Percentiles rank a stretch among this genome's conserved stretches.
These are phyloP conservation scores for Fonsecaea nubica DNA, from an alignment of 2,329 filamentous ascomycete species.

Conservation along the genomic window DNA sequence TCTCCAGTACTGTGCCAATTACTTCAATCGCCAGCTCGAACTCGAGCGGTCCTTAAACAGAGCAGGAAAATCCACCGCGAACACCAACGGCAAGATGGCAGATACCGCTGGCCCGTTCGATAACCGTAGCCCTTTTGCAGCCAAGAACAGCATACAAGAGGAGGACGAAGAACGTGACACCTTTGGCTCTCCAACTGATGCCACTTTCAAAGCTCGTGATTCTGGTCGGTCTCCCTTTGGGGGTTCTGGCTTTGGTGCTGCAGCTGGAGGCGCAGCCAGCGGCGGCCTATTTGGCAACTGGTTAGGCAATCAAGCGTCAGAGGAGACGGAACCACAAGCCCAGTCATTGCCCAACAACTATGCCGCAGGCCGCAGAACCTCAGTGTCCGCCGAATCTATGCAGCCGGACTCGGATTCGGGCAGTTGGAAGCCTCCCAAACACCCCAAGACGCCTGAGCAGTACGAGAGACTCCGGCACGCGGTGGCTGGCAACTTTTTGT, in stretches of 20 bases:
- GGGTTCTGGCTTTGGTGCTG: conserved; percentile 60
- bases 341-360: conserved; percentile 79
- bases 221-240: conserved; percentile 54
- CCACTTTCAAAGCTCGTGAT: conserved; percentile 59
- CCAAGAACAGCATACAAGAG: conserved; percentile 70
- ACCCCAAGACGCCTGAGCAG: conserved; percentile 84
- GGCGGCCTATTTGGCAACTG: conserved; percentile 39
- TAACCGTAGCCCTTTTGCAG: conserved; percentile 80
- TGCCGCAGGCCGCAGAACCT: conserved; percentile 83
- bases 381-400: conserved; percentile 94
- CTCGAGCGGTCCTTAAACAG: conserved; percentile 64
- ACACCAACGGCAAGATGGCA: conserved; percentile 65
- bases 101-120: conserved; percentile 78
- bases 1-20: conserved; percentile 73
- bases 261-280: conserved; percentile 47
- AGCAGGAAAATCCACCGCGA: conserved; percentile 52
- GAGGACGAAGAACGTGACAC: conserved; percentile 77
- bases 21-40: conserved; percentile 70
- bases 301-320: conserved; percentile 33
- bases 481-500: conserved; percentile 89
- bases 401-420: conserved; percentile 86
- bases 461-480: conserved; percentile 77
- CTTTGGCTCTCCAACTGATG: conserved; percentile 75
- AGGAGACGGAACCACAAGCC: conserved; percentile 58
- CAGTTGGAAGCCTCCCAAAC: conserved; percentile 87